Percentiles rank a stretch among this genome's conserved stretches.
These are phyloP conservation scores for Dendrobium huoshanense DNA, from an alignment of 106 monocot species.

Conservation along the genomic window DNA sequence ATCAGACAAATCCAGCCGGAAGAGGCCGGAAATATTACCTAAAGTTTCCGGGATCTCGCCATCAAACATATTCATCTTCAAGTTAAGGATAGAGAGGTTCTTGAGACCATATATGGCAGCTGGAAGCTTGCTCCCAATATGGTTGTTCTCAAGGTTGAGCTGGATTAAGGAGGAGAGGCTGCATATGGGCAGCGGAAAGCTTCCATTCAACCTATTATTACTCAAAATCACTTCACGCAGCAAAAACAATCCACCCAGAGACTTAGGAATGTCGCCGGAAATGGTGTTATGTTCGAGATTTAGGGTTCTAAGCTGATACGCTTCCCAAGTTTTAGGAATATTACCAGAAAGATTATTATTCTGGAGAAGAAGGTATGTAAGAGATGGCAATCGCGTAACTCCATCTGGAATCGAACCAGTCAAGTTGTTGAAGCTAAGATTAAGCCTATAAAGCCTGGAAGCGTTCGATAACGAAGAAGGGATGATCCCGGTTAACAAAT, in stretches of 20 bases:
- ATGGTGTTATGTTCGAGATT: slow-evolving; percentile 45
- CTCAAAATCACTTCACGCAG: slow-evolving; percentile 36
- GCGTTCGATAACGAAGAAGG: slow-evolving; percentile 43
- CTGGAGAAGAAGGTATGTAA: slow-evolving; percentile 22
- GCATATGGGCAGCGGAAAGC: slow-evolving; percentile 26
- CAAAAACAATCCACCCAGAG: slow-evolving; percentile 21
- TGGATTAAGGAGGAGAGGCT: slow-evolving; percentile 28
- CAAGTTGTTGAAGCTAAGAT: slow-evolving; percentile 69
- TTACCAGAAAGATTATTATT: slow-evolving; percentile 45
- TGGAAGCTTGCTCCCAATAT: slow-evolving; percentile 14
- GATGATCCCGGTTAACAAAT: slow-evolving; percentile 45
- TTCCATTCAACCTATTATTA: slow-evolving; percentile 54
- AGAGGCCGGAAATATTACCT: slow-evolving; percentile 53
- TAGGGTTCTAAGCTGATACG: slow-evolving; percentile 33
- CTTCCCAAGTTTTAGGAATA: slow-evolving; percentile 28
- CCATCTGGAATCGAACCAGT: slow-evolving; percentile 54
- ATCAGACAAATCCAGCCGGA: slow-evolving; percentile 53
- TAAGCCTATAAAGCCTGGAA: slow-evolving; percentile 46
- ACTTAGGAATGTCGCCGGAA: slow-evolving; percentile 38
- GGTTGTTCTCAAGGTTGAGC: slow-evolving; percentile 30
- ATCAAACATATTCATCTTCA: slow-evolving; percentile 38
- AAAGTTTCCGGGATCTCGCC: slow-evolving; percentile 58
- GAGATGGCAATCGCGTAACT: slow-evolving; percentile 13
- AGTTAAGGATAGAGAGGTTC: slow-evolving; percentile 43
- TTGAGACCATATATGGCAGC: slow-evolving; percentile 42